phyloP scores from a whole-genome alignment of 805 yeast genomes.

The Myxozyma mucilagina region DNA sequence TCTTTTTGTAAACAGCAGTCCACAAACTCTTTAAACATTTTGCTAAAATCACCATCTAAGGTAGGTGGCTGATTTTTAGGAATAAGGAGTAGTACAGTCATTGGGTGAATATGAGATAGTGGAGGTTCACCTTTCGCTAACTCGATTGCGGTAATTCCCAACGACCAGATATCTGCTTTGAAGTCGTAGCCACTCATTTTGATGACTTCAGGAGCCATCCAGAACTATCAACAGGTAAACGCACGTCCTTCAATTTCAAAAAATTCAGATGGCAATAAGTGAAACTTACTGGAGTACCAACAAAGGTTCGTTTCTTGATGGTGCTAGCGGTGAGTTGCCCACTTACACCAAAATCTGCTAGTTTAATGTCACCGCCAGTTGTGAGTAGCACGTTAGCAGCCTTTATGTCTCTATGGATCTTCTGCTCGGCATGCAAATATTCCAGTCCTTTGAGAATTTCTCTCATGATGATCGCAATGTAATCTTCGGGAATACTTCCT shows the following conservation, averaged over 20 bases:
- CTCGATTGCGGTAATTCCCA: conserved; percentile 91
- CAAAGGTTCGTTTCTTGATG: conserved; percentile 68
- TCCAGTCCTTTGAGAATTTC: conserved; percentile 69
- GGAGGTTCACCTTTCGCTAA: conserved; percentile 84
- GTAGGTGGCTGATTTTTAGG: conserved; percentile 66
- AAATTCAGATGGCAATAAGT: background rate
- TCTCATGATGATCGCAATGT: conserved; percentile 60
- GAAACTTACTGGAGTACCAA: conserved; percentile 72
- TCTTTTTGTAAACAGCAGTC: conserved; percentile 64
- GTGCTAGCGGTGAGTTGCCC: conserved; percentile 67
- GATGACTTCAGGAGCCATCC: conserved; percentile 99
- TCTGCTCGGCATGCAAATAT: conserved; percentile 71
- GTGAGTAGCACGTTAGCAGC: conserved; percentile 85
- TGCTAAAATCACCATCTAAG: conserved; percentile 48
- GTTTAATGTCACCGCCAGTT: conserved; percentile 64
- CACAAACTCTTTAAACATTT: conserved; percentile 56
- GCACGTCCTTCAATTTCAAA: background rate
- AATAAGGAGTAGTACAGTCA: conserved; percentile 70
- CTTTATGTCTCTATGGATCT: conserved; percentile 87
- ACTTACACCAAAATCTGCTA: conserved; percentile 93
- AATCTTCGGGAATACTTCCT: conserved; percentile 57
- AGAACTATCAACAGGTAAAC: conserved; percentile 44
- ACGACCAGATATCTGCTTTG: conserved; percentile 93
- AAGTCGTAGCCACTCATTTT: conserved; percentile 67
- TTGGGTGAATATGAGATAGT: conserved; percentile 66